Percentiles rank a stretch among this genome's conserved stretches.
Conservation (phyloP, 352 stramenopile genomes). For the Globisporangium carolinianum region DNA sequence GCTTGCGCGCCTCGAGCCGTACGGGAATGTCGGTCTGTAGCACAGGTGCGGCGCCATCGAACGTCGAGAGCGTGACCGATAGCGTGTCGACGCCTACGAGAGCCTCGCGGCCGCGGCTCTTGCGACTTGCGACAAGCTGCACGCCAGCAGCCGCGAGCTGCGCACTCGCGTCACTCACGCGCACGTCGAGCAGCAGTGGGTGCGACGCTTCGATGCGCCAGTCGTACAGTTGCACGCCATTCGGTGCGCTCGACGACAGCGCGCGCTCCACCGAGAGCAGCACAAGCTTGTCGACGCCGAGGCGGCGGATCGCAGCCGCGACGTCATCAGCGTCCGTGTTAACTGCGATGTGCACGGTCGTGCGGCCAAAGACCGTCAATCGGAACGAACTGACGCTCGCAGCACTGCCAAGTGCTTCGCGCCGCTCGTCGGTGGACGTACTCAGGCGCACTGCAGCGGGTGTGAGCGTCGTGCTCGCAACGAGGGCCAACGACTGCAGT, state of each 20-base stretch:
- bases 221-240: background rate
- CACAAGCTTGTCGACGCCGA: conserved; percentile 2
- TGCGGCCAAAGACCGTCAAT: conserved; percentile 5
- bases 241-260: background rate
- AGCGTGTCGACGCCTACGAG: conserved; percentile 4
- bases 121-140: background rate
- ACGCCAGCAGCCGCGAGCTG: background rate
- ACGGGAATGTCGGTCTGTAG: conserved; percentile 1
- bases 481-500: conserved; percentile 4
- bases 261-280: conserved; percentile 3
- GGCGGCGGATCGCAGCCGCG: conserved; percentile 6
- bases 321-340: conserved; percentile 2
- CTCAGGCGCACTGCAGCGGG: background rate
- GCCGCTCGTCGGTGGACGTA: background rate
- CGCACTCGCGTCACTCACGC: background rate
- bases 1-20: conserved; percentile 1
- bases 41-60: background rate
- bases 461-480: conserved; percentile 1
- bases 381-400: conserved; percentile 3
- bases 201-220: conserved; percentile 12
- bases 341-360: conserved; percentile 4
- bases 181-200: conserved; percentile 2
- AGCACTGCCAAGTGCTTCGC: background rate
- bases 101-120: conserved; percentile 3
- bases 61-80: conserved; percentile 3